phyloP scores from a whole-genome alignment of 768 basidiomycete genomes.

The Suillus americanus region DNA sequence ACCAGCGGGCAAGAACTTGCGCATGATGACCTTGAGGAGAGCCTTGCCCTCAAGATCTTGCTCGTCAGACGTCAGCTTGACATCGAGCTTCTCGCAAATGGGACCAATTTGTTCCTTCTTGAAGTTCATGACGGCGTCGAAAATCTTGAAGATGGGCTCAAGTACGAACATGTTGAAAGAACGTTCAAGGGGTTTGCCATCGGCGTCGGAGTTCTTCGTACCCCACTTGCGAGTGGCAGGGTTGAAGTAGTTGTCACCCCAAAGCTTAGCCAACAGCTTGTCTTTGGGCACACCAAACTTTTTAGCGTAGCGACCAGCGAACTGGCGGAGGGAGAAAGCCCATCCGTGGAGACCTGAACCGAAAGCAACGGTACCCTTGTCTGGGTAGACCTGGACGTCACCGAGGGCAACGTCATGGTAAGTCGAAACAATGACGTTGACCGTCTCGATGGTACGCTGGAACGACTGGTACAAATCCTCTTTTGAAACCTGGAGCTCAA shows the following conservation, averaged over 20 bases:
- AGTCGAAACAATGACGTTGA: constrained; percentile 98
- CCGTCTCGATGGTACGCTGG: constrained; percentile 94
- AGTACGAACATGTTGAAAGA: constrained; percentile 98
- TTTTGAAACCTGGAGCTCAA: constrained; percentile 96
- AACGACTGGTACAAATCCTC: constrained; percentile 98
- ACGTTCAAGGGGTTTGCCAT: constrained; percentile 93
- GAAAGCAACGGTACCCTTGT: constrained; percentile 97
- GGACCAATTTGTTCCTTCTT: constrained; percentile 84
- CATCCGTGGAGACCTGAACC: constrained; percentile 99
- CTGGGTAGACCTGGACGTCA: constrained; percentile 98
- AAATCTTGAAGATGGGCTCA: constrained; percentile 98
- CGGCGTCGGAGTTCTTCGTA: constrained; percentile 67
- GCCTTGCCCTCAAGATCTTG: constrained; percentile 93
- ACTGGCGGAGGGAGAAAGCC: constrained; percentile 99
- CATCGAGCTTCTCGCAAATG: constrained; percentile 95
- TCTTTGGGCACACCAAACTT: constrained; percentile 99
- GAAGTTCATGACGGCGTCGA: constrained; percentile 99
- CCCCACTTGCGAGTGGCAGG: constrained; percentile 96
- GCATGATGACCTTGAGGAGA: constrained; percentile 97
- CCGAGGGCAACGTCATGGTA: constrained; percentile 94
- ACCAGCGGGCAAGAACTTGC: constrained; percentile 99
- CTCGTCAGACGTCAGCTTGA: constrained; percentile 86
- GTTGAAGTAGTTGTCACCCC: constrained; percentile 99
- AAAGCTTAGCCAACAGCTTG: constrained; percentile 96
- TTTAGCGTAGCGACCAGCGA: constrained; percentile 92